Percentiles rank a stretch among this genome's conserved stretches.
Evolutionary conservation across 2,329 filamentous ascomycete genomes (phyloP).

Genomic region (Aspergillus calidoustus): DNA sequence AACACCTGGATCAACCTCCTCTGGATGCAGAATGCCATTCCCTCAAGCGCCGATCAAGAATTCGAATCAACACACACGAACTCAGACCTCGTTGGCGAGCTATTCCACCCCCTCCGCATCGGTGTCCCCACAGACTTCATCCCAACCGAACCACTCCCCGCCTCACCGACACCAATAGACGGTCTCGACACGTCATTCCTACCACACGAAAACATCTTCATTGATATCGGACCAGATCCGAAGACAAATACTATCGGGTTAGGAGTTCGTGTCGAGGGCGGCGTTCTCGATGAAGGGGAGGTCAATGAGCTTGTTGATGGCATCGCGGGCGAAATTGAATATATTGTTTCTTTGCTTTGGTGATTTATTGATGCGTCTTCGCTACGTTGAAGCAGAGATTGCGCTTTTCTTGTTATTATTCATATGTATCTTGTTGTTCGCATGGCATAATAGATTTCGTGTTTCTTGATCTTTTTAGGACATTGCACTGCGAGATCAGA

Average conservation of each 20-base stretch:
- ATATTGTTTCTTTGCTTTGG: slow-evolving; percentile 8
- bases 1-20: slow-evolving; percentile 41
- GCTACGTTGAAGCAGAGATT: neutral
- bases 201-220: slow-evolving; percentile 29
- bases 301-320: slow-evolving; percentile 24
- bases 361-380: neutral
- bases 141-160: slow-evolving; percentile 19
- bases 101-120: slow-evolving; percentile 31
- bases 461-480: neutral
- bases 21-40: slow-evolving; percentile 29
- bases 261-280: slow-evolving; percentile 34
- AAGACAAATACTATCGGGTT: slow-evolving; percentile 32
- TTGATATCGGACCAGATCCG: slow-evolving; percentile 33
- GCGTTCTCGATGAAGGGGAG: slow-evolving; percentile 23
- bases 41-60: slow-evolving; percentile 1
- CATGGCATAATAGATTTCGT: neutral
- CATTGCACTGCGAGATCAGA: neutral
- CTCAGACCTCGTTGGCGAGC: neutral
- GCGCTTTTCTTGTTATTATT: neutral
- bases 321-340: slow-evolving; percentile 28
- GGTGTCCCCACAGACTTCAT: slow-evolving; percentile 35
- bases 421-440: neutral
- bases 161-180: slow-evolving; percentile 25
- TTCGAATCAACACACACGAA: neutral
- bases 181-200: slow-evolving; percentile 31